Base-by-base conservation (phyloP, 2,329 filamentous ascomycete species). In the Ceratocystis lukuohia region DNA sequence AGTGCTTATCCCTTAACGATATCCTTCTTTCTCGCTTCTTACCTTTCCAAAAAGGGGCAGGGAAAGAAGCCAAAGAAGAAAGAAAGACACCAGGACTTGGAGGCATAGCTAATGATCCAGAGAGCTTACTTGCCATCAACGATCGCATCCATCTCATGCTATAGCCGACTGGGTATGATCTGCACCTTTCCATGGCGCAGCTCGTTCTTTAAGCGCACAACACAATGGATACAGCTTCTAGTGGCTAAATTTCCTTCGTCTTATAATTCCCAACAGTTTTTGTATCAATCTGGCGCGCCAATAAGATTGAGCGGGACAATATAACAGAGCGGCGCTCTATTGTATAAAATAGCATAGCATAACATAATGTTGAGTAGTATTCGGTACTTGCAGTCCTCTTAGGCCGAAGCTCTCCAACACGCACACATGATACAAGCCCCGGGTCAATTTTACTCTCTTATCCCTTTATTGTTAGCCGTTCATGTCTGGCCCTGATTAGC, bases 191-290 rank as follows among this genome's bases (percentile, higher is more conserved):
- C n/a, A 28, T 57, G 4, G 17, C 12, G 28, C 5, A 12, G 30
- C 53, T 8, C 53, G 6, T 57, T 57, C 25, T 57, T 57, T 57
- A 57, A 57, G 53, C 22, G 53, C 53, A 57, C 53, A 57, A 57
- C 30, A 57, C 25, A 53, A 53, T 22, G 46, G 15, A 22, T 50
- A 50, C 17, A 10, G 46, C 46, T 53, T 22, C 48, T 2, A 3
- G 20, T 25, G 20, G 48, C n/a, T 12, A 8, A 25, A 53, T 25
- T 33, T n/a, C 53, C 17, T 53, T 53, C 48, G 22, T 30, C 25
- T 12, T 6, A 56, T 25, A 22, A 33, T 7, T 57, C 25, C 30
- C 17, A 57, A 10, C 33, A 28, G 5, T 7, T 17, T 20, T n/a
- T 33, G 53, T n/a, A 57, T 20, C 33, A 33, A 3, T 15, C 53